These are phyloP conservation scores for Amanita jacksonii DNA, from an alignment of 768 basidiomycete genomes.

Conservation along the genomic window DNA sequence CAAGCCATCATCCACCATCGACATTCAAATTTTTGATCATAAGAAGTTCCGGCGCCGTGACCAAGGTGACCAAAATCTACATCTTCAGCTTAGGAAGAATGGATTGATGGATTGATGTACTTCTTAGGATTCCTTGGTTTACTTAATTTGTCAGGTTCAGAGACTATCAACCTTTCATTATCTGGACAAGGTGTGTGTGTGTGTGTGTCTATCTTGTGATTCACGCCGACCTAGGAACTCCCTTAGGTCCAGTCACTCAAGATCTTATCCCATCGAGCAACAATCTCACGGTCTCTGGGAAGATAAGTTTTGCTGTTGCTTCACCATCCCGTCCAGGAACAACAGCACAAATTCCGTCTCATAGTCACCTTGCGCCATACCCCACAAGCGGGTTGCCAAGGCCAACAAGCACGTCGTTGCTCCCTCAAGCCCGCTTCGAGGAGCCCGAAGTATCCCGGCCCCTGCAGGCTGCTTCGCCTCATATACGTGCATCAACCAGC, in stretches of 20 bases:
- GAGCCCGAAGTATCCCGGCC: constrained; percentile 1
- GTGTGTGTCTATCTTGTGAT: constrained; percentile 9
- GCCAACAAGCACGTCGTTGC: not conserved
- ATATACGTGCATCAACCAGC: constrained; percentile 8
- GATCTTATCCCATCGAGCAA: constrained; percentile 71
- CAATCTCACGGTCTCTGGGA: constrained; percentile 74
- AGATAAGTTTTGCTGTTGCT: constrained; percentile 55
- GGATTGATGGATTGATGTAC: not conserved
- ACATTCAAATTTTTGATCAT: constrained; percentile 87
- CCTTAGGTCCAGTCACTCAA: constrained; percentile 53
- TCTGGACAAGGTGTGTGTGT: constrained; percentile 33
- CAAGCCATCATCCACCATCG: constrained; percentile 63
- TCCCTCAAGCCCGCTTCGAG: constrained; percentile 1
- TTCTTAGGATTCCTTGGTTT: constrained; percentile 46
- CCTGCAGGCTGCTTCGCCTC: not conserved
- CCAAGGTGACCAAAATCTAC: constrained; percentile 44
- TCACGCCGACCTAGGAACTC: constrained; percentile 13
- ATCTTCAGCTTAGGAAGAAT: constrained; percentile 19
- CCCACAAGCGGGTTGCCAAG: not conserved
- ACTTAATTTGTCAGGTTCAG: constrained; percentile 43
- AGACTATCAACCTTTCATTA: constrained; percentile 40
- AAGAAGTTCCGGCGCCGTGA: constrained; percentile 81
- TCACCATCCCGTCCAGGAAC: constrained; percentile 29
- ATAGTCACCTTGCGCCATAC: constrained; percentile 2
- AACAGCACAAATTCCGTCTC: not conserved